Conservation (phyloP, 75 land plant species). For the Picea sitchensis region DNA sequence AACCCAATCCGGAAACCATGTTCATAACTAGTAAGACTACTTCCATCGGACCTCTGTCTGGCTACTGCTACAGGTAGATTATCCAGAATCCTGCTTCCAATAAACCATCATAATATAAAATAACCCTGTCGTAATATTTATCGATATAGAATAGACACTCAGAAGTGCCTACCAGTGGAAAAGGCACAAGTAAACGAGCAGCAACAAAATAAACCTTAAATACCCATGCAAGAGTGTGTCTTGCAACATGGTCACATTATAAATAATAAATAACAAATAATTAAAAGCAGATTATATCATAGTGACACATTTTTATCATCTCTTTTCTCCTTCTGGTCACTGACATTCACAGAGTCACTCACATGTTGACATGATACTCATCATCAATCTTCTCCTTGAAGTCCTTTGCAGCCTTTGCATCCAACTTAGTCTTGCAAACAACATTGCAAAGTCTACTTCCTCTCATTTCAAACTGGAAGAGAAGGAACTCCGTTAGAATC, state of each 20-base stretch:
- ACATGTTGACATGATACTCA: constrained; percentile 93
- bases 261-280: no score
- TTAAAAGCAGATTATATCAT: no score
- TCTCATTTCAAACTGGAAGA: constrained; percentile 72
- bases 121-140: no score
- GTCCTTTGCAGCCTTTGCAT: constrained; percentile 65
- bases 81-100: constrained; percentile 71
- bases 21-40: constrained; percentile 51
- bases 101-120: no score
- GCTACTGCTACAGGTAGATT: constrained; percentile 88
- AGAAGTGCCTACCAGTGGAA: no score
- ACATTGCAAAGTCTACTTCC: constrained; percentile 61
- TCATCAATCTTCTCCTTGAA: constrained; percentile 90
- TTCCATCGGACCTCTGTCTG: constrained; percentile 55
- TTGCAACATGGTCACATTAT: no score
- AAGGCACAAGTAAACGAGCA: no score
- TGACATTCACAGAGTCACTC: constrained; percentile 15
- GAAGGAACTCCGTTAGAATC: background rate
- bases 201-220: no score
- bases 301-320: no score
- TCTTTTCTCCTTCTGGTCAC: no score
- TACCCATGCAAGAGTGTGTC: no score
- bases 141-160: no score
- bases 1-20: constrained; percentile 85
- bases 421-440: constrained; percentile 52